Conservation (phyloP, 257 asterid genomes). For the Avicennia marina region DNA sequence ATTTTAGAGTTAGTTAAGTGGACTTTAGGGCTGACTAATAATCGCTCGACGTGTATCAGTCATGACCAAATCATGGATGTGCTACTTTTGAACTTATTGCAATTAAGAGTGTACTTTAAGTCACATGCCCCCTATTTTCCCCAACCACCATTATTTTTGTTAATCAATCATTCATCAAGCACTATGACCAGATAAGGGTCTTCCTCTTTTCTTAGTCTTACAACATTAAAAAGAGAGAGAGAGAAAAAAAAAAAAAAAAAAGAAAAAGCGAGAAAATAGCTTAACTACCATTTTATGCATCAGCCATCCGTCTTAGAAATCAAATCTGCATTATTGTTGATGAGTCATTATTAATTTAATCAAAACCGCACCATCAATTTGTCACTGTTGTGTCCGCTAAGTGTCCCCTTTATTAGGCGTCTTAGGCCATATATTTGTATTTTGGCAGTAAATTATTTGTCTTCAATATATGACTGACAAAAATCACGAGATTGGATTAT, state of each 20-base stretch:
- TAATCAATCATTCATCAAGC: slow-evolving; percentile 16
- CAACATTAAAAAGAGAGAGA: not conserved
- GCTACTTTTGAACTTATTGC: slow-evolving; percentile 28
- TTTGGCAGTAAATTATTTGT: not conserved
- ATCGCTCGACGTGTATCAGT: slow-evolving; percentile 12
- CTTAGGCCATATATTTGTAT: too few species aligned
- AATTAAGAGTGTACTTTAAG: slow-evolving; percentile 30
- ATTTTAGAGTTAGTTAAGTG: slow-evolving; percentile 8
- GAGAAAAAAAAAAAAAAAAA: not conserved
- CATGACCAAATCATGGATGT: slow-evolving; percentile 33
- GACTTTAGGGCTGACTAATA: slow-evolving; percentile 13
- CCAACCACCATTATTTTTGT: slow-evolving; percentile 32
- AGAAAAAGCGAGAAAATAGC: not conserved
- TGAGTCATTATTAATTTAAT: slow-evolving; percentile 13
- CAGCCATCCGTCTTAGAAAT: not conserved
- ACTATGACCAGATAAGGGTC: slow-evolving; percentile 3
- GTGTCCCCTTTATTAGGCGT: too few species aligned
- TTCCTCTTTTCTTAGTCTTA: slow-evolving; percentile 1
- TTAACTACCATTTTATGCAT: not conserved
- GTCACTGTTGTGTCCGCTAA: slow-evolving; percentile 7
- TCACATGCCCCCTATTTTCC: slow-evolving; percentile 21
- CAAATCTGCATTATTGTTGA: not conserved
- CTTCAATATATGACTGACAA: not conserved
- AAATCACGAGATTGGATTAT: too few species aligned
- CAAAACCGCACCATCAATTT: slow-evolving; percentile 11